Evolutionary conservation across 371 early-diverging fungal genomes (phyloP), one percentile per base, ranked within the genome.

Genomic region (Rhizomucor pusillus): DNA sequence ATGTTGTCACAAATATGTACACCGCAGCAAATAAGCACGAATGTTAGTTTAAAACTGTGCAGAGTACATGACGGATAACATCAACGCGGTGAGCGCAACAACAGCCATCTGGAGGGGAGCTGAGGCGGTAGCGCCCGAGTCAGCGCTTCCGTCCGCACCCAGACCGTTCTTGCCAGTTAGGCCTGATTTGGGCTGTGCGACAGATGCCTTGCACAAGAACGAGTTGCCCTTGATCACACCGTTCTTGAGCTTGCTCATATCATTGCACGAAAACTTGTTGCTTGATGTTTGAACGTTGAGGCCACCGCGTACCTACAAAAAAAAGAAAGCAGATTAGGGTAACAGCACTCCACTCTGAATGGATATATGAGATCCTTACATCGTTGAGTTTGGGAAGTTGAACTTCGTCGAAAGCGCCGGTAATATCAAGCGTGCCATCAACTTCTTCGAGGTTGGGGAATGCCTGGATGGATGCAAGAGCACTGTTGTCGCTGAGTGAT

Each of bases 391-490:
- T 39, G 12, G 79, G 75, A 16, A 80, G 35, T 11, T 66, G 50
- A 0, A 80, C 44, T 45, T 74, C 71, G 22, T 69, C 63, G 61
- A 80, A 75, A 0, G 65, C 50, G 0, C 81, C 81, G 5, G 69
- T 68, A 29, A 80, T 60, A 53, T 80, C 78, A 24, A 83, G 48
- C 1, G 78, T 76, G 1, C 83, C 83, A 11, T 71, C 72, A 3
- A 83, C 75, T 24, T 77, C 66, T 23, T 69, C 65, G 18, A 80
- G 56, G 16, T 71, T 63, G 0, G 62, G 55, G 43, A 75, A 75
- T 9, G 77, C 73, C 29, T 66, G 51, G 6, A 83, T 56, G 13
- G 51, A 39, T 1, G 48, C 59, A 34, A 80, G 41, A 0, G 65
- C 52, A 0, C 66, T 66, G 50, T 83, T 83, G 50, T 76, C 71